Conservation (phyloP, 768 basidiomycete species). For the Leccinum olivaceopallidum region DNA sequence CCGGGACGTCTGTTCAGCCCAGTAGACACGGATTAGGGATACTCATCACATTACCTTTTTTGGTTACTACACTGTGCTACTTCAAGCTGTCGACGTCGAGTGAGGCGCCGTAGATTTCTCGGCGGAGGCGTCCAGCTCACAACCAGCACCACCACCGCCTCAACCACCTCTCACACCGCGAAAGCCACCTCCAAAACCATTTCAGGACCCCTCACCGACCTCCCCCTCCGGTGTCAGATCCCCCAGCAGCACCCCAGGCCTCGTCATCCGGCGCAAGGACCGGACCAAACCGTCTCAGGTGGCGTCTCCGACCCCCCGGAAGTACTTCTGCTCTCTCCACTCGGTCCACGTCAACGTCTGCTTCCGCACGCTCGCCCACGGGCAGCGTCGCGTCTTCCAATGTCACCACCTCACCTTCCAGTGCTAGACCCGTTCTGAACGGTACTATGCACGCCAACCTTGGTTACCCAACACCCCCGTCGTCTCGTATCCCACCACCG, state of each 20-base stretch:
- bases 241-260: constrained; percentile 30
- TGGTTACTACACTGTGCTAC: too few species aligned
- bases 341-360: constrained; percentile 24
- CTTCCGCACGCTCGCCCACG: constrained; percentile 23
- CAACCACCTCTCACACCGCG: constrained; percentile 23
- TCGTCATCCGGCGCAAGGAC: constrained; percentile 55
- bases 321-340: constrained; percentile 28
- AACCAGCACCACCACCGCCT: constrained; percentile 23
- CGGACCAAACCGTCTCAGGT: constrained; percentile 35
- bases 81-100: constrained; percentile 15
- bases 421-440: constrained; percentile 18
- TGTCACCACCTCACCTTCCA: constrained; percentile 19
- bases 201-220: constrained; percentile 39
- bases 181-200: constrained; percentile 38
- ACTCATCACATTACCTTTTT: too few species aligned
- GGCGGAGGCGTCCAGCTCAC: constrained; percentile 41
- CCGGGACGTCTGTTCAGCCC: too few species aligned
- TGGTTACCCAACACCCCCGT: constrained; percentile 43
- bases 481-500: constrained; percentile 35
- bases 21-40: too few species aligned
- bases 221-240: constrained; percentile 28
- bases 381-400: constrained; percentile 27
- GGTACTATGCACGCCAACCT: constrained; percentile 9
- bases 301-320: constrained; percentile 24
- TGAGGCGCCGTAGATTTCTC: constrained; percentile 61